phyloP scores from a whole-genome alignment of 1,139 yeast genomes.

The Meyerozyma carpophila region DNA sequence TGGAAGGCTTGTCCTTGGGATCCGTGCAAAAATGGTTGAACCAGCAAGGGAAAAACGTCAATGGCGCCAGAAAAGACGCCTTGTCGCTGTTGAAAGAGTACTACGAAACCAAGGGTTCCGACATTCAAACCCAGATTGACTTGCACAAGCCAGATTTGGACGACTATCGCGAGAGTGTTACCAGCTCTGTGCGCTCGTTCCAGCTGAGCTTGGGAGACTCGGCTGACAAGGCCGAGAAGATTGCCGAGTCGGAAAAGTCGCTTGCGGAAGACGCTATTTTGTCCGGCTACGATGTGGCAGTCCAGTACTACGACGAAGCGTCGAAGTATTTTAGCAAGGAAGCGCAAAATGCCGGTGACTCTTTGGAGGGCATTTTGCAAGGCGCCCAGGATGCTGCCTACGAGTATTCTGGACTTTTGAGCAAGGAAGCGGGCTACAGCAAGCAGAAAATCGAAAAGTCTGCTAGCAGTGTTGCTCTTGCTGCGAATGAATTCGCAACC shows the following conservation, averaged over 20 bases:
- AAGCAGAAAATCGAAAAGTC: slow-evolving; percentile 9
- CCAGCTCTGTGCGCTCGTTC: background rate
- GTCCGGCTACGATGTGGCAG: slow-evolving; percentile 19
- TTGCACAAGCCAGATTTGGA: slow-evolving; percentile 16
- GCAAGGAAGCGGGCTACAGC: slow-evolving; percentile 10
- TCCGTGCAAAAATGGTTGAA: slow-evolving; percentile 20
- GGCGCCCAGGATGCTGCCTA: slow-evolving; percentile 18
- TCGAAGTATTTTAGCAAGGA: slow-evolving; percentile 22
- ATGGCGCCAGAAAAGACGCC: slow-evolving; percentile 20
- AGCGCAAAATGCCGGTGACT: slow-evolving; percentile 14
- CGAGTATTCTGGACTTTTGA: slow-evolving; percentile 15
- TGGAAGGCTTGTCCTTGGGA: slow-evolving; percentile 17
- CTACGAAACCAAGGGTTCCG: background rate
- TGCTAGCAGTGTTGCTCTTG: slow-evolving; percentile 13
- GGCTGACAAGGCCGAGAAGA: background rate
- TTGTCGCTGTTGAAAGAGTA: background rate
- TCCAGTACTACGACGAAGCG: slow-evolving; percentile 39
- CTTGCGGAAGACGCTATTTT: slow-evolving; percentile 18
- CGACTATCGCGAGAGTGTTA: slow-evolving; percentile 8
- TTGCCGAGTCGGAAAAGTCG: slow-evolving; percentile 5
- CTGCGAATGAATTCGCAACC: slow-evolving; percentile 10
- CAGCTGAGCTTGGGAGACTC: background rate
- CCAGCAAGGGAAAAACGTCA: slow-evolving; percentile 18
- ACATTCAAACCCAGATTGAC: slow-evolving; percentile 12
- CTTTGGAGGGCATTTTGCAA: slow-evolving; percentile 17